Percentiles rank a stretch among this genome's conserved stretches.
These are phyloP conservation scores for Amesomyces nigricolor DNA, from an alignment of 2,329 filamentous ascomycete species.

Conservation along the genomic window DNA sequence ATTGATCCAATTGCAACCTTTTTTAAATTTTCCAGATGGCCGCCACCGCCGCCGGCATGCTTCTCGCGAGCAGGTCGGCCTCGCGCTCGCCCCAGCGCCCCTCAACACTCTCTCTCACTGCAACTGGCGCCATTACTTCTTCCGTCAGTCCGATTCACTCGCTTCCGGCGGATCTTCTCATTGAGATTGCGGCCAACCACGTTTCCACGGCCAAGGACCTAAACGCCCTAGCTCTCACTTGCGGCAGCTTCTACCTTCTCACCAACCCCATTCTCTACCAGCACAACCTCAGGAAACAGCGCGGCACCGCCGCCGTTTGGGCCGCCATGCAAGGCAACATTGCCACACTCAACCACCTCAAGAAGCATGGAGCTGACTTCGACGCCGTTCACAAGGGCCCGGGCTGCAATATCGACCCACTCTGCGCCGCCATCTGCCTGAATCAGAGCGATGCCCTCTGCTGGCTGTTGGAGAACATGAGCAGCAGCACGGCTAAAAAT, in stretches of 20 bases:
- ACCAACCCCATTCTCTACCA: neutral
- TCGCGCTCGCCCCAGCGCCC: too few relatives aligned
- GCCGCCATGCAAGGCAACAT: neutral
- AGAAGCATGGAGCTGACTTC: neutral
- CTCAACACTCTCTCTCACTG: neutral
- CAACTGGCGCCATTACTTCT: neutral
- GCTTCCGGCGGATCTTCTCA: neutral
- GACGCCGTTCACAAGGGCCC: neutral
- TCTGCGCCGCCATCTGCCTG: neutral
- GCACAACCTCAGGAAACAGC: neutral
- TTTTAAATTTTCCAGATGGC: too few relatives aligned
- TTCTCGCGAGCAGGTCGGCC: too few relatives aligned
- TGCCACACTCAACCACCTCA: neutral
- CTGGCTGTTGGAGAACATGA: neutral
- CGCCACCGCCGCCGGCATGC: too few relatives aligned
- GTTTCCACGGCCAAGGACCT: neutral
- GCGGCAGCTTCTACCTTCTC: neutral
- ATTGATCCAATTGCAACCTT: too few relatives aligned
- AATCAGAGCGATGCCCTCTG: neutral
- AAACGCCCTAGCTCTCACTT: neutral
- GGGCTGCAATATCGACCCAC: neutral
- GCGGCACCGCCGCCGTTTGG: neutral
- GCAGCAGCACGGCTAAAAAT: neutral
- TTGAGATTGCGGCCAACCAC: neutral
- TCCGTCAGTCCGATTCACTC: neutral